These are phyloP conservation scores for Tetracladium maxilliforme DNA, from an alignment of 2,329 filamentous ascomycete species.

Conservation along the genomic window DNA sequence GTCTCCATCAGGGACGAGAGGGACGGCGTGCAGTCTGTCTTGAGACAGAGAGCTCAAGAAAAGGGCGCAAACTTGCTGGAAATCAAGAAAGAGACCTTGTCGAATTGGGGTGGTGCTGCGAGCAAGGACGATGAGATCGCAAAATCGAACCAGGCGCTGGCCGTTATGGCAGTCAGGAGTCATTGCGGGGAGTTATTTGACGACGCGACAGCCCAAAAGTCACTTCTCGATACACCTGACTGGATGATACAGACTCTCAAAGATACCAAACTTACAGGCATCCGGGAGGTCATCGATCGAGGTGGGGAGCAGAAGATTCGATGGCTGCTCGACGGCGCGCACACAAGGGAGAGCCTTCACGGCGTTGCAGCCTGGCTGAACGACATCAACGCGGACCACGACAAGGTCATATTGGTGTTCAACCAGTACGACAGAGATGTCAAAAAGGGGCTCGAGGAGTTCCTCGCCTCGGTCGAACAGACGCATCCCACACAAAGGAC, in stretches of 20 bases:
- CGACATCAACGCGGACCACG: constrained; percentile 9
- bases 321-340: constrained; percentile 10
- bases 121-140: constrained; percentile 32
- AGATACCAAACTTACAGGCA: constrained; percentile 1
- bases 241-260: neutral
- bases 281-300: neutral
- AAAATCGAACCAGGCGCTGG: constrained; percentile 42
- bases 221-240: neutral
- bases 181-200: constrained; percentile 43
- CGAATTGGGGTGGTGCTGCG: constrained; percentile 12
- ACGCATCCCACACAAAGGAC: constrained; percentile 20
- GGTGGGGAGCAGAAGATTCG: too few species aligned
- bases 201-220: constrained; percentile 5
- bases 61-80: constrained; percentile 10
- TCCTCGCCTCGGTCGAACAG: constrained; percentile 40
- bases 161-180: too few species aligned
- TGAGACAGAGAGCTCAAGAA: constrained; percentile 40
- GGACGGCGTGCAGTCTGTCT: constrained; percentile 39
- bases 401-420: constrained; percentile 59
- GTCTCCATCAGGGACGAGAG: constrained; percentile 37
- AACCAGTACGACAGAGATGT: constrained; percentile 86
- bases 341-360: constrained; percentile 6
- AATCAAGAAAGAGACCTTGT: constrained; percentile 7
- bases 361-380: constrained; percentile 1
- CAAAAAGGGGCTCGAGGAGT: constrained; percentile 41